Evolutionary conservation across 495 filamentous ascomycete species (phyloP).

Genomic region (Filosporella fistucella): DNA sequence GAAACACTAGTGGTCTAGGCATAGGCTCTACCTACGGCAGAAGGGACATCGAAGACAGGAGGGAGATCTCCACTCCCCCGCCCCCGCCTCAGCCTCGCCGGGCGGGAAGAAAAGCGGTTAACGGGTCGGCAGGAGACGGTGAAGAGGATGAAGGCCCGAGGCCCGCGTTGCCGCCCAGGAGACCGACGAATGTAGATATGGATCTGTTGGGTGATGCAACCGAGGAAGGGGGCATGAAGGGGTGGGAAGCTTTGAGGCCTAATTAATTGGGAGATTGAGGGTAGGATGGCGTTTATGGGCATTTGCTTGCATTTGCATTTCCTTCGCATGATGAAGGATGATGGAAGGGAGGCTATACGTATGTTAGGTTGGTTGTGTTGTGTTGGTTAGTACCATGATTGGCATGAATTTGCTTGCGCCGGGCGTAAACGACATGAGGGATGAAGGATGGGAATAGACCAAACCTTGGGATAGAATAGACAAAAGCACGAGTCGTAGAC

Average conservation of each 20-base stretch:
- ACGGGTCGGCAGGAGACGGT: neutral
- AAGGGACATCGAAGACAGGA: slow-evolving; percentile 2
- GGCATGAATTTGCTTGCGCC: too few species aligned
- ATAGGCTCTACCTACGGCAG: neutral
- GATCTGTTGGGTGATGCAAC: slow-evolving; percentile 21
- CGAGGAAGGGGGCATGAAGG: slow-evolving; percentile 8
- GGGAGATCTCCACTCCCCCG: slow-evolving; percentile 2
- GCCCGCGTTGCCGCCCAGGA: slow-evolving; percentile 21
- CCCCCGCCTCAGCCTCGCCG: slow-evolving; percentile 15
- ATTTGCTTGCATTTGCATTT: neutral
- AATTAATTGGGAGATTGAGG: neutral
- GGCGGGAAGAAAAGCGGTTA: slow-evolving; percentile 2
- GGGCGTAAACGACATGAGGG: too few species aligned
- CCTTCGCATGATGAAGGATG: too few species aligned
- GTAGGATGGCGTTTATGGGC: neutral
- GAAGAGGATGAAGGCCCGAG: slow-evolving; percentile 12
- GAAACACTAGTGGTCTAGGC: neutral
- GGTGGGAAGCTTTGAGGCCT: slow-evolving; percentile 22
- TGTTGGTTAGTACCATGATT: too few species aligned
- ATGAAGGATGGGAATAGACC: too few species aligned
- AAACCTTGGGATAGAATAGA: too few species aligned
- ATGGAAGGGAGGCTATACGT: too few species aligned
- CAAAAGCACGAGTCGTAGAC: too few species aligned
- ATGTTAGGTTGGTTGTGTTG: too few species aligned
- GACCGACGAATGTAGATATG: too few species aligned